Base-by-base conservation (phyloP, 768 basidiomycete species). In the Mycena kentingensis region DNA sequence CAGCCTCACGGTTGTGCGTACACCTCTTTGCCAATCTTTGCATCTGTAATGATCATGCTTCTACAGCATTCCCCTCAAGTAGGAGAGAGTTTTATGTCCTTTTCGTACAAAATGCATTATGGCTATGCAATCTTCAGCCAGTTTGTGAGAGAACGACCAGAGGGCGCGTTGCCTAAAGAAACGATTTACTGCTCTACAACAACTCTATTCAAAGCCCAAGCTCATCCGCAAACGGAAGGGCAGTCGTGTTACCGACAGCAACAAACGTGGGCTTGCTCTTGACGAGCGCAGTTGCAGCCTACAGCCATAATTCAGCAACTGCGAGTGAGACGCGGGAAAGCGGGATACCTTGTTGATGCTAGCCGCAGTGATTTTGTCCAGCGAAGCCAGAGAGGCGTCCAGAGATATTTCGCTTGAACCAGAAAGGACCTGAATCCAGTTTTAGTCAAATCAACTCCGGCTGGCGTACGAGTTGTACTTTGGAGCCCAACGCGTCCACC, bases 21-120 rank as follows among this genome's bases (percentile, higher is more conserved):
- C n/a, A n/a, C n/a, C n/a, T n/a, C n/a, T n/a, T n/a, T n/a, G n/a
- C 3, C 19, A 51, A 44, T 29, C n/a, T 25, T 39, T 37, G 38
- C n/a, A 29, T 16, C 28, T 42, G 29, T 54, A 21, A 49, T 74
- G 27, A 68, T 50, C 46, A 11, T 25, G 32, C 44, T 49, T 58
- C 51, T 50, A 19, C 65, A 86, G 84, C 77, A 95, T 98, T 70
- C 94, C 94, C 70, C 93, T 97, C 83, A 97, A 96, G 84, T 97
- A 93, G 83, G 73, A 46, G 47, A 53, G 27, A 44, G 52, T 54
- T 24, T 57, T 59, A 60, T 65, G 58, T 59, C 59, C 52, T 52
- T 54, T 49, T 38, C 43, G 41, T 46, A 55, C 52, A 60, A 60
- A 55, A 55, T 52, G 49, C 57, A 54, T 27, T 52, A 60, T 60